Conservation (phyloP, 495 filamentous ascomycete genomes). For the Hypoxylon subgilvum region DNA sequence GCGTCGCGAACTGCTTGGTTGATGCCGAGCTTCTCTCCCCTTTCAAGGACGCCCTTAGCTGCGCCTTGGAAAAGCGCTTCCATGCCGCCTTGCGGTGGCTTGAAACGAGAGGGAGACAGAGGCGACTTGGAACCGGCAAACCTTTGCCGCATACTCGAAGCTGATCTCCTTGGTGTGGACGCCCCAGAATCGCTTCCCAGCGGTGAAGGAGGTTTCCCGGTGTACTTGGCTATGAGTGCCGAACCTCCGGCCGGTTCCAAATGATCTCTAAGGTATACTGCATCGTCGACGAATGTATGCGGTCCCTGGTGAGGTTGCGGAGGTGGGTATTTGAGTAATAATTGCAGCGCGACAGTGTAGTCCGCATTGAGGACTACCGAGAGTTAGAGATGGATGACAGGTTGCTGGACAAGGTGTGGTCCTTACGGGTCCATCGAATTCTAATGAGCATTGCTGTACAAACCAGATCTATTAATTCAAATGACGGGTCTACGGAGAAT, state of each 20-base stretch:
- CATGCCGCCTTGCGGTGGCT: slow-evolving; percentile 67
- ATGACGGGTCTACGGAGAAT: slow-evolving; percentile 84
- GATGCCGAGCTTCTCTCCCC: slow-evolving; percentile 84
- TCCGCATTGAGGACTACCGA: slow-evolving; percentile 78
- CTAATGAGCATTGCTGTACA: slow-evolving; percentile 94
- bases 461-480: slow-evolving; percentile 83
- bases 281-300: slow-evolving; percentile 83
- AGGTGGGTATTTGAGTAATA: slow-evolving; percentile 81
- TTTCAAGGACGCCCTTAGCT: slow-evolving; percentile 79
- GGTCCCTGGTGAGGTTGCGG: slow-evolving; percentile 68
- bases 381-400: background rate
- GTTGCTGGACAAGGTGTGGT: background rate
- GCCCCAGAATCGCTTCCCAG: slow-evolving; percentile 43
- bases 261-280: slow-evolving; percentile 81
- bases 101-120: slow-evolving; percentile 63
- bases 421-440: slow-evolving; percentile 87
- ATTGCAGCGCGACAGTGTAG: slow-evolving; percentile 79
- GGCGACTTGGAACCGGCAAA: slow-evolving; percentile 53
- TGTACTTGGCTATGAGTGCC: slow-evolving; percentile 82
- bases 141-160: slow-evolving; percentile 29
- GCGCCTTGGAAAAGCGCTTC: slow-evolving; percentile 85
- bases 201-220: slow-evolving; percentile 65
- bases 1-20: slow-evolving; percentile 90
- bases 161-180: slow-evolving; percentile 32
- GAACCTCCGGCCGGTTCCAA: slow-evolving; percentile 72